Evolutionary conservation across 345 rosid species (phyloP).

Genomic region (Camelina laxa): DNA sequence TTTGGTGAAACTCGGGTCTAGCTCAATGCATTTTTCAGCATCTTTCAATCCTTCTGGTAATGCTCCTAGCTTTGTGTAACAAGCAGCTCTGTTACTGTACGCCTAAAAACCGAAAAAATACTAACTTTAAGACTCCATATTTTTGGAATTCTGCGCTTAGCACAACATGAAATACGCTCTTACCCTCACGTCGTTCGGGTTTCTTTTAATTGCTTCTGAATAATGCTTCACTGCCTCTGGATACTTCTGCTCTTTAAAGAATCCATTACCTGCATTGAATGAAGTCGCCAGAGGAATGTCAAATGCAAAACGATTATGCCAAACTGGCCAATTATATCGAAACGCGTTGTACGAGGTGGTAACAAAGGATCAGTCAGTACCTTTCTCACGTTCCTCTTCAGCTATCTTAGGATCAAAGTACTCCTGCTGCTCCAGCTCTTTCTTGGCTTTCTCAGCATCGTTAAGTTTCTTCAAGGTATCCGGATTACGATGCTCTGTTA

Average conservation of each 20-base stretch:
- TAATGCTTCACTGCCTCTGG: constrained; percentile 96
- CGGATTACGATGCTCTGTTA: constrained; percentile 96
- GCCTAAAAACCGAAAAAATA: constrained; percentile 48
- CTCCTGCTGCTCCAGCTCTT: constrained; percentile 91
- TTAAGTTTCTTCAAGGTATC: constrained; percentile 91
- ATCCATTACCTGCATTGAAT: constrained; percentile 69
- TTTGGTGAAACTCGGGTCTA: constrained; percentile 85
- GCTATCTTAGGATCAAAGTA: constrained; percentile 89
- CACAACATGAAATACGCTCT: background rate
- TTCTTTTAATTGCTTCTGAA: constrained; percentile 83
- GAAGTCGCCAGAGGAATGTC: background rate
- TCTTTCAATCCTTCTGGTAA: constrained; percentile 94
- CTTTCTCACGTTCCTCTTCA: constrained; percentile 98
- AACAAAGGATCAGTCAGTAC: constrained; percentile 38
- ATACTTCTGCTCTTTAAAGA: constrained; percentile 83
- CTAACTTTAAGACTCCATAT: background rate
- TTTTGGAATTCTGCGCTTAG: background rate
- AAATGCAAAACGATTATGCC: background rate
- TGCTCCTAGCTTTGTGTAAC: constrained; percentile 93
- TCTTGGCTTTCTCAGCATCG: constrained; percentile 92
- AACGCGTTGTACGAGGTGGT: background rate
- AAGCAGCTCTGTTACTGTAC: constrained; percentile 95
- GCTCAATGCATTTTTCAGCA: constrained; percentile 97
- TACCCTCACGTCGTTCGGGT: constrained; percentile 79
- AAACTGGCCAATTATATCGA: no score